These are phyloP conservation scores for Cladosporium sp. DNA, from an alignment of 2,329 filamentous ascomycete genomes.

Conservation along the genomic window DNA sequence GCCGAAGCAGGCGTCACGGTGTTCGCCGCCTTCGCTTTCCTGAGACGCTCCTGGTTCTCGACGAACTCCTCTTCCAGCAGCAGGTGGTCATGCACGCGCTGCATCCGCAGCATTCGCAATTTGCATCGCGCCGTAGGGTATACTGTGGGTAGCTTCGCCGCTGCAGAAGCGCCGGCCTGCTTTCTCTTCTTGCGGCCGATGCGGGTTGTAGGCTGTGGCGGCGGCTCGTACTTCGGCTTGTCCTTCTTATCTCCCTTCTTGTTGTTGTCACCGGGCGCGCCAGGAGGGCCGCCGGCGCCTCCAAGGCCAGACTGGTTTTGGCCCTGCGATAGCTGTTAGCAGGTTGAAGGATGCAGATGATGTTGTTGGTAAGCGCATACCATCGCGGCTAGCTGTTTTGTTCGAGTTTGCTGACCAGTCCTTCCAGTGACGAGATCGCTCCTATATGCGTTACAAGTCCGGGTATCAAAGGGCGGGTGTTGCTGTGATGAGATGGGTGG, in stretches of 20 bases:
- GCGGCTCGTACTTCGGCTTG: conserved; percentile 99
- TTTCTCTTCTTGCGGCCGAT: conserved; percentile 99
- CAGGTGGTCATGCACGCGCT: conserved; percentile 95
- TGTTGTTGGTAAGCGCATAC: conserved; percentile 4
- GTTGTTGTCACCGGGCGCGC: conserved; percentile 68
- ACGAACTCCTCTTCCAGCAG: conserved; percentile 97
- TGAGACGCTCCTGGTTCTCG: conserved; percentile 93
- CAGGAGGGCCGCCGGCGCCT: conserved; percentile 51
- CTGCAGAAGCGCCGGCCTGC: conserved; percentile 83
- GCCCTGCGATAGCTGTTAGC: conserved; percentile 48
- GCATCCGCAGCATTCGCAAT: conserved; percentile 93
- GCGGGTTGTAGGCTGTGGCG: conserved; percentile 91
- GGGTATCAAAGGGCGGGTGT: not conserved
- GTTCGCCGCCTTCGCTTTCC: conserved; percentile 83
- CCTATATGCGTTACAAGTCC: no score
- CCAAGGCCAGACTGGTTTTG: conserved; percentile 85
- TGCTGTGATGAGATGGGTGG: conserved; percentile 8
- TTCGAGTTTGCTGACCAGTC: not conserved
- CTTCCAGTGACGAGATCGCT: no score
- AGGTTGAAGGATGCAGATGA: not conserved
- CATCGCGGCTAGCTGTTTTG: conserved; percentile 5
- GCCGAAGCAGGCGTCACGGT: conserved; percentile 52
- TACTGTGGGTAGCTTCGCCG: conserved; percentile 88
- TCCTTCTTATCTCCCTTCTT: conserved; percentile 92
- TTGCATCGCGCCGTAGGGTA: conserved; percentile 97